phyloP scores from a whole-genome alignment of 2,329 filamentous ascomycete genomes.

The Venturia asperata region DNA sequence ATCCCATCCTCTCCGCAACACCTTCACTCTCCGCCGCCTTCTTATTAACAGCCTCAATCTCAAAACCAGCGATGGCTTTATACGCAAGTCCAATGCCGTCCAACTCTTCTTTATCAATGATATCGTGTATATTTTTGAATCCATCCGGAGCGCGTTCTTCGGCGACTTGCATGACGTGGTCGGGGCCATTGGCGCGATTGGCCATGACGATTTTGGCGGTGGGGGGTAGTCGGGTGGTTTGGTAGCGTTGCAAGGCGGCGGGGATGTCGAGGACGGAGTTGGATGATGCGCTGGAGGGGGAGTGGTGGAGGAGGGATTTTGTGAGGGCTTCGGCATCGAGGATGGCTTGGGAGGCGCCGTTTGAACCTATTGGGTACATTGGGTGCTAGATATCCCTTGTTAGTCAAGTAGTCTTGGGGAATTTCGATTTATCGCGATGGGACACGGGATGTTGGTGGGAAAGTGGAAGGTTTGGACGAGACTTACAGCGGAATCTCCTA shows the following conservation, averaged over 20 bases:
- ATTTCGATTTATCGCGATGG: not conserved
- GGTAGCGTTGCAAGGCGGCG: conserved; percentile 34
- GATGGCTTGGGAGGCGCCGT: conserved; percentile 41
- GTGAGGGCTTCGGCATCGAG: conserved; percentile 38
- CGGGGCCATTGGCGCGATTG: conserved; percentile 41
- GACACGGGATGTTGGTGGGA: conserved; percentile 20
- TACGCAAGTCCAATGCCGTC: conserved; percentile 33
- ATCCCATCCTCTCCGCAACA: conserved; percentile 23
- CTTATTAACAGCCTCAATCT: conserved; percentile 39
- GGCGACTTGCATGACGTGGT: conserved; percentile 41
- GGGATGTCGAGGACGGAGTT: conserved; percentile 24
- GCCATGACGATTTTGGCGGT: conserved; percentile 43
- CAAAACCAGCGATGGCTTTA: conserved; percentile 41
- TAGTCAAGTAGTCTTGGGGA: not conserved
- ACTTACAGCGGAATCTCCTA: conserved; percentile 35
- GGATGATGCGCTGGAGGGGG: not conserved
- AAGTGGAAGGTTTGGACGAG: conserved; percentile 29
- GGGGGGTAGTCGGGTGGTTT: conserved; percentile 35
- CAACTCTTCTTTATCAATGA: conserved; percentile 36
- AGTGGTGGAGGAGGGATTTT: conserved; percentile 28
- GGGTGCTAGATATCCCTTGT: conserved; percentile 24
- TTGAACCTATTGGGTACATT: conserved; percentile 41
- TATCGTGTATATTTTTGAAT: conserved; percentile 36
- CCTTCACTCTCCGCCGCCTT: conserved; percentile 34
- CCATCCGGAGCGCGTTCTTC: conserved; percentile 40